Evolutionary conservation across 306 rosid genomes (phyloP).

Genomic region (Malus domestica): DNA sequence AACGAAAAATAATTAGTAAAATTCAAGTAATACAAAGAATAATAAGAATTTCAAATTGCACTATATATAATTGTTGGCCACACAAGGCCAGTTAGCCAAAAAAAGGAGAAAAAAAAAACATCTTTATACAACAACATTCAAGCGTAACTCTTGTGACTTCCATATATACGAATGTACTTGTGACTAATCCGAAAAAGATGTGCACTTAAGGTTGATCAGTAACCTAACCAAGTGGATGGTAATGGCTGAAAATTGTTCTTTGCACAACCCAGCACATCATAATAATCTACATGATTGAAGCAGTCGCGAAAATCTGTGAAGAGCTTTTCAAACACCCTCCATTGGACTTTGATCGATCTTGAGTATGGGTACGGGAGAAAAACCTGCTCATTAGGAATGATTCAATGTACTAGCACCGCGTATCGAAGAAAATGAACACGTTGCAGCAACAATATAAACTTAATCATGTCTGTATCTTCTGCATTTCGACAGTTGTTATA

Average conservation of each 20-base stretch:
- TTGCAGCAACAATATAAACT: neutral
- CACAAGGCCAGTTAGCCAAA: too few relatives aligned
- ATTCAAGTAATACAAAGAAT: too few relatives aligned
- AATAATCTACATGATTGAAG: conserved; percentile 55
- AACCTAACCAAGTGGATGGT: conserved; percentile 74
- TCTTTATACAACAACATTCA: neutral
- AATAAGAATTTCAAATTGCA: too few relatives aligned
- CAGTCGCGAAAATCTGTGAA: conserved; percentile 83
- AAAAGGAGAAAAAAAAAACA: too few relatives aligned
- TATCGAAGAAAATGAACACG: neutral
- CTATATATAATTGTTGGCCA: too few relatives aligned
- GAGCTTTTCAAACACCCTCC: conserved; percentile 89
- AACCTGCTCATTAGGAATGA: conserved; percentile 35
- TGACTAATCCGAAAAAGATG: neutral
- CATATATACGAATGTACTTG: neutral
- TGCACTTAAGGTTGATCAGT: conserved; percentile 21
- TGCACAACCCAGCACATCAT: conserved; percentile 60
- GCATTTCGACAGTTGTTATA: neutral
- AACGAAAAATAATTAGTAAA: too few relatives aligned
- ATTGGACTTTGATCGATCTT: conserved; percentile 52
- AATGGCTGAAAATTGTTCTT: conserved; percentile 74
- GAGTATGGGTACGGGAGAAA: conserved; percentile 75
- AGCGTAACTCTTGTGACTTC: neutral
- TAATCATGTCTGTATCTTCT: neutral
- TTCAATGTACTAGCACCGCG: neutral